Conservation (phyloP, 345 rosid genomes). For the Xanthoceras sorbifolium region DNA sequence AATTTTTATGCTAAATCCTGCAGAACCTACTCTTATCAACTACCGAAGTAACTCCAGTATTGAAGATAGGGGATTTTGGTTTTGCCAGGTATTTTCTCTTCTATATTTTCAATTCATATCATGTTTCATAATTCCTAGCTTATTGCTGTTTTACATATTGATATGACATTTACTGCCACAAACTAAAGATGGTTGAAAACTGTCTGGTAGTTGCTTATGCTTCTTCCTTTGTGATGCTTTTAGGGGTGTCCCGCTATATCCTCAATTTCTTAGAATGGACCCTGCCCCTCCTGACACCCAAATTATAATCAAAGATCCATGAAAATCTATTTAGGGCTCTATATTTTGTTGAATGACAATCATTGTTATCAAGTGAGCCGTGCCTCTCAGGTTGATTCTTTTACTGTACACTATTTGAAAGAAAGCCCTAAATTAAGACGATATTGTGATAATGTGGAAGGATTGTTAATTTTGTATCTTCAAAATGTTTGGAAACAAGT, state of each 20-base stretch:
- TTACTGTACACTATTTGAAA: neutral
- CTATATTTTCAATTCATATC: neutral
- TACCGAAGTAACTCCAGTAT: conserved; percentile 46
- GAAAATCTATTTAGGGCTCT: neutral
- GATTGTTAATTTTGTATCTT: neutral
- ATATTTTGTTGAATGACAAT: conserved; percentile 10
- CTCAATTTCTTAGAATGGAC: conserved; percentile 1
- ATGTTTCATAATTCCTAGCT: neutral
- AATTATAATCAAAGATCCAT: neutral
- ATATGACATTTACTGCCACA: neutral
- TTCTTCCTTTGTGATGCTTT: conserved; percentile 5
- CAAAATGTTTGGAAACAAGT: neutral
- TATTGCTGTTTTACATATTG: neutral
- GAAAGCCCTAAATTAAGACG: too few species aligned
- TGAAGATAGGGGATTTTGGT: conserved; percentile 92
- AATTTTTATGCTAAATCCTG: conserved; percentile 26
- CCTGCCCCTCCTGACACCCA: neutral
- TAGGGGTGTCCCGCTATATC: neutral
- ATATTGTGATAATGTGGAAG: neutral
- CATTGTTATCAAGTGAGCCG: conserved; percentile 14
- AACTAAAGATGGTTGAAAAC: neutral
- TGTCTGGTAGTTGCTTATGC: conserved; percentile 2
- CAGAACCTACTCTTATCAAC: conserved; percentile 77
- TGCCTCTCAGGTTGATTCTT: neutral
- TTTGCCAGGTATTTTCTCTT: conserved; percentile 66